Base-by-base conservation (phyloP, 2,329 filamentous ascomycete genomes). In the Bretziella fagacearum region DNA sequence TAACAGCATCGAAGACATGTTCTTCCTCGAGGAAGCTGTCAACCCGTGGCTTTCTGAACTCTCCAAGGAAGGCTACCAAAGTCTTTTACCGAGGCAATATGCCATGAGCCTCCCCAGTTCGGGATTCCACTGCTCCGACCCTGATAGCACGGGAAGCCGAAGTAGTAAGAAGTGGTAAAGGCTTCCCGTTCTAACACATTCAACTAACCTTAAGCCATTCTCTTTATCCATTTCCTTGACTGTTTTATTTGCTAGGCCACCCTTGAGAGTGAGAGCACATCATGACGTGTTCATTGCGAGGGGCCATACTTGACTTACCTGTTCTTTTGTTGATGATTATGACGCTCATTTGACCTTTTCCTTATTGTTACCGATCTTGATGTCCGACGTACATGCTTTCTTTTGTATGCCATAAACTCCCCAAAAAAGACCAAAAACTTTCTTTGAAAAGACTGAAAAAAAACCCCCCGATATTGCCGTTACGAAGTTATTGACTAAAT, bases 1-100 rank as follows among this genome's bases (percentile, higher is more conserved):
- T 2, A 55, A 61, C 10, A 62, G 66, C 13, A 60, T 66, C 27
- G 64, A 63, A 15, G 62, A 62, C 5, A 53, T 56, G 10, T 63
- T 62, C 36, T 60, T 64, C 10, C 64, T 69, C 40, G 55, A 65
- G 45, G 63, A 62, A 6, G 63, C 64, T 10, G 18, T 18, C 2
- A 69, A 68, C 33, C 66, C 67, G 0, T 74, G 69, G 70, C 55
- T 68, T 17, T 66, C 65, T 0, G 46, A 47, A 13, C n/a, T 47
- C 20, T 63, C 65, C 10, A 59, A 60, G 0, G 67, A 69, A 30
- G 67, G 65, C 0, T 73, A 72, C 49, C 66, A 64, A 52, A 68
- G 64, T 52, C 65, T 68, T 63, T 69, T 70, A n/a, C 65, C 65
- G 44, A 18, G 27, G 11, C 23, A 23, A 6, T 46, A 42, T 49